phyloP scores from a whole-genome alignment of 495 filamentous ascomycete species.

The Physcia stellaris region DNA sequence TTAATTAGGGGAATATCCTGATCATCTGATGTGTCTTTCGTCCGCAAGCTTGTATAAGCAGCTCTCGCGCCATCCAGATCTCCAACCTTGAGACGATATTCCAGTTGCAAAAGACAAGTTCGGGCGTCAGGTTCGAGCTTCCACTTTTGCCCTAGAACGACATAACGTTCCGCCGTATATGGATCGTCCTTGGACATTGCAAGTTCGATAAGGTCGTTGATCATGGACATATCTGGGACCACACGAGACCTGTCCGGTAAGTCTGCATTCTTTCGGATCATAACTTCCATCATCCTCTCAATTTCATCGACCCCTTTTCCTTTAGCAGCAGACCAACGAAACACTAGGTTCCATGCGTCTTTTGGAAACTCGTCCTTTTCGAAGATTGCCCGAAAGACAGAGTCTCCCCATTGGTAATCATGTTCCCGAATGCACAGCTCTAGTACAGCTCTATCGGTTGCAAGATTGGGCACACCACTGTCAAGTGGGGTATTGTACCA shows the following conservation, averaged over 20 bases:
- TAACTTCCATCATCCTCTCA: constrained; percentile 50
- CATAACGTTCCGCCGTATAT: constrained; percentile 59
- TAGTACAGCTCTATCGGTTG: constrained; percentile 38
- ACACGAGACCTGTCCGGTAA: constrained; percentile 23
- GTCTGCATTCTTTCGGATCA: constrained; percentile 33
- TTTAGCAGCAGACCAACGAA: constrained; percentile 64
- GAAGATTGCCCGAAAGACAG: constrained; percentile 46
- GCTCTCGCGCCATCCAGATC: constrained; percentile 54
- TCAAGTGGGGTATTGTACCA: constrained; percentile 53
- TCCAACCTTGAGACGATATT: constrained; percentile 53
- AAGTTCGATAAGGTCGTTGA: constrained; percentile 62
- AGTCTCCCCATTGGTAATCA: constrained; percentile 47
- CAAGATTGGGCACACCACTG: constrained; percentile 24
- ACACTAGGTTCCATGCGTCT: constrained; percentile 47
- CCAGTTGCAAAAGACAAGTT: constrained; percentile 61
- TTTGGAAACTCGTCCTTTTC: constrained; percentile 32
- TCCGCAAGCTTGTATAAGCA: constrained; percentile 46
- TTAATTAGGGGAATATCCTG: constrained; percentile 55
- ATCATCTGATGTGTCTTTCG: constrained; percentile 34
- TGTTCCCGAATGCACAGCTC: constrained; percentile 42
- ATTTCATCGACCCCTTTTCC: constrained; percentile 58
- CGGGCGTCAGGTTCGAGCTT: constrained; percentile 46
- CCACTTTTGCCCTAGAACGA: constrained; percentile 45
- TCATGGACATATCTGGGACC: constrained; percentile 50
- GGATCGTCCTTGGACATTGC: constrained; percentile 57